Evolutionary conservation across 768 basidiomycete genomes (phyloP), one percentile per base, ranked within the genome.

Genomic region (Daedaleopsis sinensis): DNA sequence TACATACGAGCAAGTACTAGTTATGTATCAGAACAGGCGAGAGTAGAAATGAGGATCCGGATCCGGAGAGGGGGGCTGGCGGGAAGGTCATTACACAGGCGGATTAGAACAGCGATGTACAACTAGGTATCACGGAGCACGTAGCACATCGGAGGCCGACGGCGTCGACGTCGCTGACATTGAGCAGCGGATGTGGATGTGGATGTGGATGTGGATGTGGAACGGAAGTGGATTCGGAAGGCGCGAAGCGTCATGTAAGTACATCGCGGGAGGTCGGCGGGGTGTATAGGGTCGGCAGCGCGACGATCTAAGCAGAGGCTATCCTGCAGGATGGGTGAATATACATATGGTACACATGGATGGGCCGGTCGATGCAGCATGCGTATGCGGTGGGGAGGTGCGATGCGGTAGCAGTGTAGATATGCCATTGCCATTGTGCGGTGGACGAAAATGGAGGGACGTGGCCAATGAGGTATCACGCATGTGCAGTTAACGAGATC

Each of bases 371-470:
- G 23, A 49, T 21, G 23, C 47, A 21, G 10, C 8, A 15, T 24
- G 47, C 27, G 27, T 32, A 32, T 32, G 27, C 7, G 27, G 27
- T 32, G 3, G 39, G 8, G 39, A 49, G 18, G 19, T 48, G 43
- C 19, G 57, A 54, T 23, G 39, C 39, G 18, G 39, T 50, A 13
- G 24, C 37, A 49, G 38, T 55, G 42, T 47, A 50, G 54, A 54
- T 54, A 57, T n/a, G n/a, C n/a, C n/a, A n/a, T n/a, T n/a, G 27
- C 27, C 27, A 32, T 32, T 18, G 49, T 38, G 50, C 35, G 18
- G 21, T 51, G 47, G 51, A 50, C 18, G 48, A 32, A 36, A 12
- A 32, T 19, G 55, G 27, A 36, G 44, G 6, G 55, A 18, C 32
- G 32, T 4, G 32, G 23, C n/a, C n/a, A n/a, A 24, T 13, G 21